Evolutionary conservation across 2,329 filamentous ascomycete genomes (phyloP).

Genomic region (Juglanconis sp.): DNA sequence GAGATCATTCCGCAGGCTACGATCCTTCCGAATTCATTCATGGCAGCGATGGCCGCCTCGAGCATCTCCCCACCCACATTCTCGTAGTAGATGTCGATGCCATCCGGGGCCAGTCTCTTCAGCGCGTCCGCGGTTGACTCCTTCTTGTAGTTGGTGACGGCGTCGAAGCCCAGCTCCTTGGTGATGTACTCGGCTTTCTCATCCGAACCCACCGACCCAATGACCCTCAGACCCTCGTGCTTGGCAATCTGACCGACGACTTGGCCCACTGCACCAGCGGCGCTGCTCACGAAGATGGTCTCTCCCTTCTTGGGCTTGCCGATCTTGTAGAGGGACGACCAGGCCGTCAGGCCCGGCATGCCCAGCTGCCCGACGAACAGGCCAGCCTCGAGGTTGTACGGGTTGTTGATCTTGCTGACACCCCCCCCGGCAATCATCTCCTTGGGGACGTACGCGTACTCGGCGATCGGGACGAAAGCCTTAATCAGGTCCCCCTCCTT

Average conservation of each 20-base stretch:
- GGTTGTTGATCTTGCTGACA: slow-evolving; percentile 63
- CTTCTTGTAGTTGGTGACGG: slow-evolving; percentile 85
- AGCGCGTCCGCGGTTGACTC: slow-evolving; percentile 69
- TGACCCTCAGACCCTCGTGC: slow-evolving; percentile 72
- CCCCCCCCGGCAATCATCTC: slow-evolving; percentile 32
- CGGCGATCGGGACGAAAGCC: slow-evolving; percentile 56
- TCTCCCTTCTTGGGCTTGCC: slow-evolving; percentile 70
- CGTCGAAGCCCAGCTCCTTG: slow-evolving; percentile 50
- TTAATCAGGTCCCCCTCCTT: slow-evolving; percentile 64
- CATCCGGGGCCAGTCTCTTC: slow-evolving; percentile 67
- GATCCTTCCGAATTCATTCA: slow-evolving; percentile 65
- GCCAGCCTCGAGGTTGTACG: slow-evolving; percentile 61
- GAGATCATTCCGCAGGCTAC: slow-evolving; percentile 58
- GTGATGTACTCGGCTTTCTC: slow-evolving; percentile 70
- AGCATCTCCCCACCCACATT: slow-evolving; percentile 53
- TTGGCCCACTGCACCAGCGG: slow-evolving; percentile 78
- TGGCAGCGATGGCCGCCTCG: slow-evolving; percentile 39
- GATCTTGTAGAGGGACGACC: slow-evolving; percentile 62
- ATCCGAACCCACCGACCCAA: slow-evolving; percentile 76
- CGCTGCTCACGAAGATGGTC: slow-evolving; percentile 79
- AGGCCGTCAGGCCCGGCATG: slow-evolving; percentile 47
- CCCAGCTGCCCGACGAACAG: slow-evolving; percentile 70
- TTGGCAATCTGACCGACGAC: slow-evolving; percentile 82
- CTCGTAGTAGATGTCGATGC: slow-evolving; percentile 66
- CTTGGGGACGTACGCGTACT: slow-evolving; percentile 61